phyloP scores from a whole-genome alignment of 306 rosid genomes.

The Heteromeles arbutifolia region DNA sequence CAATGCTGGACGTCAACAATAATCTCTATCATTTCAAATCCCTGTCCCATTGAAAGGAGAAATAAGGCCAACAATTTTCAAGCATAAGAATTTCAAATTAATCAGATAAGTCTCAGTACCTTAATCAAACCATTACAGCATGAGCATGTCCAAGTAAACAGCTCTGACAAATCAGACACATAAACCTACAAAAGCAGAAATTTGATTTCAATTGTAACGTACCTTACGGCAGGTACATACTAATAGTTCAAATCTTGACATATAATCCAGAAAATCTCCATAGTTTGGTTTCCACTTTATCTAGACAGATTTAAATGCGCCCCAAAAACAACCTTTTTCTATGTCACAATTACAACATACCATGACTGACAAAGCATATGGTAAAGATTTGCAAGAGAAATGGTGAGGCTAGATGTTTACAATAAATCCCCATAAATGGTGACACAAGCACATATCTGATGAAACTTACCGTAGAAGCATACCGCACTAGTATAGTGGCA shows the following conservation, averaged over 20 bases:
- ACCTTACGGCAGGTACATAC: not conserved
- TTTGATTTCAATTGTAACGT: conserved; percentile 12
- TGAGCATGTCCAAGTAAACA: conserved; percentile 87
- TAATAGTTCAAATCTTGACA: not conserved
- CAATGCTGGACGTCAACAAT: conserved; percentile 90
- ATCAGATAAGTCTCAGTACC: conserved; percentile 46
- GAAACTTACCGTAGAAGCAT: conserved; percentile 79
- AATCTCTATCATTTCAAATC: conserved; percentile 87
- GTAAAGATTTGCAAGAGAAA: not conserved
- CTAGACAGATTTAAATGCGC: conserved; percentile 1
- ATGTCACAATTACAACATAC: conserved; percentile 1
- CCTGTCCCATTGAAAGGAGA: conserved; percentile 50
- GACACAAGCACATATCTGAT: not conserved
- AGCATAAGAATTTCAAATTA: not conserved
- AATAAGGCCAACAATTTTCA: conserved; percentile 16
- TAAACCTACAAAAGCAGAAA: conserved; percentile 63
- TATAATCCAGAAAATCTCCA: not conserved
- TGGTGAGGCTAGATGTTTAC: not conserved
- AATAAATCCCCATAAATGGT: not conserved
- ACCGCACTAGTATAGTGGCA: conserved; percentile 63
- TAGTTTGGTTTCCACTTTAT: not conserved
- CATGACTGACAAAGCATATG: not conserved
- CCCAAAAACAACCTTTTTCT: conserved; percentile 13
- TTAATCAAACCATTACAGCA: conserved; percentile 66
- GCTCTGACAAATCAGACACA: conserved; percentile 74